A percentile compares a stretch with the other conserved stretches of the same genome.
Evolutionary conservation across 78 protist genomes (phyloP).

Genomic region (Tieghemostelium lacteum): DNA sequence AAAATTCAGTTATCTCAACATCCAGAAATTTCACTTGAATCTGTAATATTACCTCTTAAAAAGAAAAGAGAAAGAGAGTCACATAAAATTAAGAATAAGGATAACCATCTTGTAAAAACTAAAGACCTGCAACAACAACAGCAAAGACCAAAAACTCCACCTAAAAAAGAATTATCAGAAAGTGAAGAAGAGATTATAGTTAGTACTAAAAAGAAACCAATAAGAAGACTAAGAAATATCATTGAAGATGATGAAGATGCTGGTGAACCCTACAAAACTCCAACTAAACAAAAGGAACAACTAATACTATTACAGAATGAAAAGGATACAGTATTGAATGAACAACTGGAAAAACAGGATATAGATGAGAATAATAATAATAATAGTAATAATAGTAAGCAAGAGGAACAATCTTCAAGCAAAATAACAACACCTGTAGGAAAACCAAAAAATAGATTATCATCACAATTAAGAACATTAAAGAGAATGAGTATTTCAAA

Average conservation of each 20-base stretch:
- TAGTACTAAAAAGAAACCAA: background rate
- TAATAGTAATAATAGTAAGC: no score
- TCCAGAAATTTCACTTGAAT: no score
- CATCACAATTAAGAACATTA: background rate
- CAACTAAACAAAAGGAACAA: background rate
- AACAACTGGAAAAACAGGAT: no score
- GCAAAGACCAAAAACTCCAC: background rate
- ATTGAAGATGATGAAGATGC: background rate
- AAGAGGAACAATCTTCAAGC: background rate
- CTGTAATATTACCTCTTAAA: no score
- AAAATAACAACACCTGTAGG: background rate
- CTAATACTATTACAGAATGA: background rate
- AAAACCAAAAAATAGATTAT: background rate
- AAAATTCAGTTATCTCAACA: no score
- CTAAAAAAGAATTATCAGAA: background rate
- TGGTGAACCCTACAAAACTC: background rate
- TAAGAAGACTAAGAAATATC: background rate
- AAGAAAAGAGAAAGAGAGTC: no score
- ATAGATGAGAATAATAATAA: no score
- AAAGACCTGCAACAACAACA: background rate
- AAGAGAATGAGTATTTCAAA: background rate
- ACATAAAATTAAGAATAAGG: no score
- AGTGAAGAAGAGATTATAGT: background rate
- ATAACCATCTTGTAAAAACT: no score
- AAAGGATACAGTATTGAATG: no score